Base-by-base conservation (phyloP, 306 rosid genomes). In the Lathyrus oleraceus region DNA sequence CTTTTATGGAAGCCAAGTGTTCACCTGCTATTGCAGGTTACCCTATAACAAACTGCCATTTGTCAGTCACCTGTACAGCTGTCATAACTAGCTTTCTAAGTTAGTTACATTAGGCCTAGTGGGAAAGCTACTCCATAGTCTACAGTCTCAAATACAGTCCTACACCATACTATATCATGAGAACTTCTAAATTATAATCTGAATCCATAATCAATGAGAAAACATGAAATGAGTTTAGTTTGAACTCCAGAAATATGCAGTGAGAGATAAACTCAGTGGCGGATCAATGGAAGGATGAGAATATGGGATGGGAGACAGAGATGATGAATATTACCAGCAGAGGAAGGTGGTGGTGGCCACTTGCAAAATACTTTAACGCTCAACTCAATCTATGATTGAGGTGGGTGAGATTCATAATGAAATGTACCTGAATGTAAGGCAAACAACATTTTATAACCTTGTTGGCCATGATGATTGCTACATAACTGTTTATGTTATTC, bases 131-230 rank as follows among this genome's bases (percentile, higher is more conserved):
- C 25, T 23, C 25, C 2, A 23, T 23, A 23, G 25, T 23, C 25
- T 23, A n/a, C n/a, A 23, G 25, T 23, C 25, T 23, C 25, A 23
- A 23, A 23, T 23, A 16, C 15, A 32, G 8, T 30, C 36, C 14
- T 40, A 14, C 42, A 67, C 32, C 30, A 43, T 44, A 65, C 23
- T 23, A 64, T 21, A 43, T 21, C 28, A 47, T 66, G 30, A 30
- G 60, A 66, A 66, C 58, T 15, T 60, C 44, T 48, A 48, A 27
- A 40, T n/a, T 9, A 3, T 30, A 48, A 30, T 10, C 35, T 23
- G 10, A 65, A 48, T 21, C 54, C 17, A 38, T 70, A 70, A n/a
- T 17, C 35, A 70, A 40, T 10, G 19, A 14, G 28, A 71, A 44
- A 71, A 6, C 6, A 6, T 47, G 10, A 25, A 51, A 9, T 19